A percentile compares a stretch with the other conserved stretches of the same genome.
Conservation (phyloP, 176 grass and related monocot genomes). For the Phyllostachys edulis region DNA sequence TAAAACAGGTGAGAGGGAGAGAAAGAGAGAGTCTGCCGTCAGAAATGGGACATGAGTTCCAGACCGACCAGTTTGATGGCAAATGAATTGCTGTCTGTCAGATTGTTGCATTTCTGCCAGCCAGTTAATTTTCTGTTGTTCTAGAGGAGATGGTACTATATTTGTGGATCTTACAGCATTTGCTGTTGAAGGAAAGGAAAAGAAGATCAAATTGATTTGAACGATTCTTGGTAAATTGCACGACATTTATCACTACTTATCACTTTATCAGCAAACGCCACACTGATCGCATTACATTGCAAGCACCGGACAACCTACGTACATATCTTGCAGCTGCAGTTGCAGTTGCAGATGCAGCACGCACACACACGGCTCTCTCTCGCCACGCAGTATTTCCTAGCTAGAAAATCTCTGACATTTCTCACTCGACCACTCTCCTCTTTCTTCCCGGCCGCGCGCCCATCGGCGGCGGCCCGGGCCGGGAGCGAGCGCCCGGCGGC, state of each 20-base stretch:
- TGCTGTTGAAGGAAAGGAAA: background rate
- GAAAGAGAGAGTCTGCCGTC: background rate
- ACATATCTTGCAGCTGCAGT: slow-evolving; percentile 24
- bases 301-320: slow-evolving; percentile 33
- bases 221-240: background rate
- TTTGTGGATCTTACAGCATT: background rate
- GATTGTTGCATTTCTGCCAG: background rate
- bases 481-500: slow-evolving; percentile 41
- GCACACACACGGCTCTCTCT: background rate
- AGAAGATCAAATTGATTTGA: background rate
- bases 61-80: background rate
- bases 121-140: no score
- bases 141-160: no score
- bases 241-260: background rate
- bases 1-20: no score
- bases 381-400: slow-evolving; percentile 12
- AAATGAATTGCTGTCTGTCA: background rate
- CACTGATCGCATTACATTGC: slow-evolving; percentile 30
- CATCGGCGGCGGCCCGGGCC: background rate
- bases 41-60: background rate
- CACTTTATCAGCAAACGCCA: slow-evolving; percentile 40
- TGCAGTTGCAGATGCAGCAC: slow-evolving; percentile 13
- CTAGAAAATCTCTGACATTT: slow-evolving; percentile 16
- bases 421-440: slow-evolving; percentile 38
- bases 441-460: slow-evolving; percentile 28